Evolutionary conservation across 2,329 filamentous ascomycete genomes (phyloP).

Genomic region (Ceratocystis variospora): DNA sequence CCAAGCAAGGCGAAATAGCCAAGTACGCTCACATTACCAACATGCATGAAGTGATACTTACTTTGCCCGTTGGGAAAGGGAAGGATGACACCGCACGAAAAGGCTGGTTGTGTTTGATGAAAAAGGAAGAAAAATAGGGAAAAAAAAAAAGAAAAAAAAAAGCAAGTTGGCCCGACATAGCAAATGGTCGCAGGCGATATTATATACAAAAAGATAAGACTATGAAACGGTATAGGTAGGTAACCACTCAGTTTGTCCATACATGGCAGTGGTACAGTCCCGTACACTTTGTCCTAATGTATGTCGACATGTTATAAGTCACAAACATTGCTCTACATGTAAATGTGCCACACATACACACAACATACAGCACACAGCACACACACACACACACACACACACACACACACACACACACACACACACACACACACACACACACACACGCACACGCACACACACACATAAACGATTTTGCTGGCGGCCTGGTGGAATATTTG

Average conservation of each 20-base stretch:
- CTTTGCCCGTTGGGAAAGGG: background rate
- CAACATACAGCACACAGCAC: background rate
- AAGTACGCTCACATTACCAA: background rate
- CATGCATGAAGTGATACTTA: background rate
- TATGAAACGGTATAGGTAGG: background rate
- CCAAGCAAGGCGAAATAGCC: background rate
- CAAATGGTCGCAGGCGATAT: background rate
- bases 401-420: background rate
- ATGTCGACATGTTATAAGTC: background rate
- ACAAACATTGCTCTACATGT: background rate
- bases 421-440: background rate
- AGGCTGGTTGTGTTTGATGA: background rate
- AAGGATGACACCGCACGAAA: background rate
- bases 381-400: background rate
- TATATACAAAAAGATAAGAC: background rate
- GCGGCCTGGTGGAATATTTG: too few species aligned
- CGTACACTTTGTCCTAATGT: background rate
- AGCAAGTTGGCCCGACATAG: background rate
- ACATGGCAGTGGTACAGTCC: background rate
- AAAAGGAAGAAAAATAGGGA: background rate
- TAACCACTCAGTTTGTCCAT: background rate
- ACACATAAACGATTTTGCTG: too few species aligned
- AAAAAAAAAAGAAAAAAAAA: background rate
- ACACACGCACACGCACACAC: background rate
- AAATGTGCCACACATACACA: background rate